Percentiles rank a stretch among this genome's conserved stretches.
Conservation (phyloP, 208 protist species). For the Endotrypanum monterogeii region DNA sequence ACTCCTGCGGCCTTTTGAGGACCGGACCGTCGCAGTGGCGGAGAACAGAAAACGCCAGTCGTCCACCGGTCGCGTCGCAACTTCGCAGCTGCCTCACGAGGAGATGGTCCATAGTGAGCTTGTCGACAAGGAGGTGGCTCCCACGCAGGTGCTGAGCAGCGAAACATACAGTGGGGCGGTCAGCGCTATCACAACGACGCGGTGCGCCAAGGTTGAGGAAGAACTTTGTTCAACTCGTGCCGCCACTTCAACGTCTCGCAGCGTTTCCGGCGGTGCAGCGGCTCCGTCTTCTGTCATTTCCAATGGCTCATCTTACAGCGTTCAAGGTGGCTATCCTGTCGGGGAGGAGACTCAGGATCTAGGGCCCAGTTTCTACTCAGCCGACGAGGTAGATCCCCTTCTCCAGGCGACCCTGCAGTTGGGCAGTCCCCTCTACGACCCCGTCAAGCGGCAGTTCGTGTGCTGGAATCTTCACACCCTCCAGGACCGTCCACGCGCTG, state of each 20-base stretch:
- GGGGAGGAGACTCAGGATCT: conserved; percentile 24
- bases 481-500: conserved; percentile 19
- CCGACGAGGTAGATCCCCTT: conserved; percentile 28
- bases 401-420: conserved; percentile 46
- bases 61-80: conserved; percentile 1
- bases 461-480: conserved; percentile 74
- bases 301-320: neutral
- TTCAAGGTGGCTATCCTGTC: neutral
- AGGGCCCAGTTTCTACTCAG: neutral
- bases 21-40: neutral
- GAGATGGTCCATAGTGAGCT: neutral
- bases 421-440: conserved; percentile 80
- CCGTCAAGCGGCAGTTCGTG: conserved; percentile 49
- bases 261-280: conserved; percentile 9
- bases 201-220: neutral
- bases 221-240: conserved; percentile 6
- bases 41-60: neutral
- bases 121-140: neutral
- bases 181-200: neutral
- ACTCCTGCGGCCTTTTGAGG: conserved; percentile 53
- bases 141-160: neutral
- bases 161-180: neutral
- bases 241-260: conserved; percentile 20
- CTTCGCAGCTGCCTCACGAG: neutral
- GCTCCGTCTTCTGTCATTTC: conserved; percentile 2